Evolutionary conservation across 106 monocot genomes (phyloP), one percentile per base, ranked within the genome.

Genomic region (Cymbidium sinense): DNA sequence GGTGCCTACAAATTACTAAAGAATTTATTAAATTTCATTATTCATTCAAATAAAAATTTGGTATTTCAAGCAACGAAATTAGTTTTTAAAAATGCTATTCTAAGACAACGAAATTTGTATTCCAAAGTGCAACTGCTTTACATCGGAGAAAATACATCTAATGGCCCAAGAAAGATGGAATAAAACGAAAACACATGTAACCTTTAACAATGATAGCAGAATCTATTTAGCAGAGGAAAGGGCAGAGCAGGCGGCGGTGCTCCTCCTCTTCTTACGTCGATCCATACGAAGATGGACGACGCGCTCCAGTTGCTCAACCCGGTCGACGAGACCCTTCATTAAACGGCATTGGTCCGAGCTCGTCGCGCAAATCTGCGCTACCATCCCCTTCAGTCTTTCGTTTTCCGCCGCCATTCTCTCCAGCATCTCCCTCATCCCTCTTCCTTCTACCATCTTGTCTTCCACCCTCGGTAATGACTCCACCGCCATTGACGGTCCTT

Each of bases 261-360:
- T 39, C 37, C 37, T 80, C 84, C 70, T 84, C 78, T 82, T 89
- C 77, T 74, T 80, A 20, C 35, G 73, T 39, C 69, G 74, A 75
- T 86, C 88, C 86, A 79, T 83, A 52, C 75, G 80, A 76, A 82
- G 80, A 76, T 84, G 84, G 36, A 91, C 86, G n/a, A 51, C 47
- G 36, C 34, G 80, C 82, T 95, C 91, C 31, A 95, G 78, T 1
- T 70, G 65, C 79, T 83, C 87, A 33, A 95, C 86, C 25, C 91
- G 83, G 70, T 80, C 77, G 15, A 61, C 87, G 39, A 95, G 70
- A 23, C 86, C 87, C 25, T 77, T 78, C 87, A 91, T 87, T 43
- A 95, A 55, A 39, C 39, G 65, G 76, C 81, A 86, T 80, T 95
- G 94, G 78, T 81, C 61, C 31, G 86, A 78, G 86, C 83, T 91